Conservation (phyloP, 1,284 basidiomycete genomes). For the Amylostereum areolatum region DNA sequence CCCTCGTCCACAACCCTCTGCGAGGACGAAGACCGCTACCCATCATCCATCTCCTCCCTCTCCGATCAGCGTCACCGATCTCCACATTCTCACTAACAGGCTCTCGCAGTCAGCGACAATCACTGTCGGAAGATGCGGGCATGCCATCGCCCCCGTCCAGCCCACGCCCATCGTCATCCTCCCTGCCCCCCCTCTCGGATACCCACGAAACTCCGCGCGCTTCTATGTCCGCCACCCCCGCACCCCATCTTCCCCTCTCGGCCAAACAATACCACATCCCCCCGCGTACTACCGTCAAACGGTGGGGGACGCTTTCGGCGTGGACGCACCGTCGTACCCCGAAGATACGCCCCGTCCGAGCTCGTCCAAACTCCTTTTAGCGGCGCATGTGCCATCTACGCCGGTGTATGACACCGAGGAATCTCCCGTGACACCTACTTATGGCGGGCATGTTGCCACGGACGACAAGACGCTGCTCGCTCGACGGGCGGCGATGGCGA, state of each 20-base stretch:
- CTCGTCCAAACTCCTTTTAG: too few species aligned
- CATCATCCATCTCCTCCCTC: background rate
- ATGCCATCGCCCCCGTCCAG: background rate
- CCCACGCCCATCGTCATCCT: background rate
- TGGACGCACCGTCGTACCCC: background rate
- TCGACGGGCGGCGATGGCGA: conserved; percentile 48
- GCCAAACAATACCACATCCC: background rate
- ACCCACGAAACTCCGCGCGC: conserved; percentile 2
- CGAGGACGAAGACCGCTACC: background rate
- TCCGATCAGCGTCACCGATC: too few species aligned
- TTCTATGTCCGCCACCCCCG: background rate
- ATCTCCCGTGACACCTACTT: conserved; percentile 14
- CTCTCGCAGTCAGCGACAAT: too few species aligned
- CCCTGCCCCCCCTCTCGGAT: background rate
- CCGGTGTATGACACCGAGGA: background rate
- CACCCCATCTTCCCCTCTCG: conserved; percentile 1
- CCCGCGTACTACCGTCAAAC: conserved; percentile 2
- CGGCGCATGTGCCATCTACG: background rate
- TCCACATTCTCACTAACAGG: too few species aligned
- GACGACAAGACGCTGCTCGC: conserved; percentile 68
- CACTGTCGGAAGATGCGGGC: too few species aligned
- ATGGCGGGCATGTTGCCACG: conserved; percentile 61
- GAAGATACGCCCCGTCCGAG: background rate
- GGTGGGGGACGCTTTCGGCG: too few species aligned
- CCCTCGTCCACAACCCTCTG: background rate